Base-by-base conservation (phyloP, 495 filamentous ascomycete species). In the Trichoderma parareesei region DNA sequence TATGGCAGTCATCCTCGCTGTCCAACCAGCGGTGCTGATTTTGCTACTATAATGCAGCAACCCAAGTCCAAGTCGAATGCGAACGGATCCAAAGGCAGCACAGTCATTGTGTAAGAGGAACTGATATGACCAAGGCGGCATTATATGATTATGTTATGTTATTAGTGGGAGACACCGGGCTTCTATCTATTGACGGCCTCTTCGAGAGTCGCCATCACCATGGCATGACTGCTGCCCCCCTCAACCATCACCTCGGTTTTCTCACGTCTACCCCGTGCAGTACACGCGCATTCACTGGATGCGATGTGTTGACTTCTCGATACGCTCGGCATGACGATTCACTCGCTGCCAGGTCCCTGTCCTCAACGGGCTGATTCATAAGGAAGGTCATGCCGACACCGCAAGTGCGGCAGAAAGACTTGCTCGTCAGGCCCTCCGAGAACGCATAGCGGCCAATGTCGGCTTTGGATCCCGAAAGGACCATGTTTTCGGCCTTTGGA, bases 381-480 rank as follows among this genome's bases (percentile, higher is more conserved):
- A 37, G 8, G 35, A 73, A 69, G 9, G 63, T 70, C 16, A 80
- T 18, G 35, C 70, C 38, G 35, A 77, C 70, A 61, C 79, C 79
- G 49, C 80, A 82, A 5, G 57, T 76, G 46, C 73, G 74, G 71
- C 81, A 84, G 64, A 82, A 82, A 1, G 63, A 35, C 67, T 78
- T 77, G 42, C 64, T 68, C 49, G 66, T 71, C 7, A 72, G 5
- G 0, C 66, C 65, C 48, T 57, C 48, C 38, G 62, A 67, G 65
- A 78, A 78, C n/a, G 46, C 20, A 66, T 84, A 81, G 9, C 59
- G 48, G 13, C 20, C 38, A 16, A 79, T 68, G 68, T 76, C 53
- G 16, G 35, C 75, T 11, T 44, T 18, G 13, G 77, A 74, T 38
- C 60, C 43, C 7, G 75, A 61, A 59, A 78, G 63, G 41, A 41